Evolutionary conservation across 306 rosid species (phyloP).

Genomic region (Vigna angularis): DNA sequence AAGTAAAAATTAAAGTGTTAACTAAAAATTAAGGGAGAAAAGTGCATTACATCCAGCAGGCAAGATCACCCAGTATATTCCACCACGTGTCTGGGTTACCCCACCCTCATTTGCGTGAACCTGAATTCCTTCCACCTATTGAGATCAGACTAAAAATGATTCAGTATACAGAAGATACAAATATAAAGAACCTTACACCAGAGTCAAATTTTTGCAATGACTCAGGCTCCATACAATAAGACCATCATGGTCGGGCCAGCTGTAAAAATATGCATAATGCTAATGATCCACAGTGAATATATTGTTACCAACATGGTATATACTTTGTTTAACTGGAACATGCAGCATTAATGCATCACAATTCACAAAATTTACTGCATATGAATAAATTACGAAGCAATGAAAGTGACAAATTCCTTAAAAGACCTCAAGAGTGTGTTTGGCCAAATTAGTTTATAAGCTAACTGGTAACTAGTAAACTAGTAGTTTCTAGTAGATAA

Average conservation of each 20-base stretch:
- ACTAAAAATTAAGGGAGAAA: conserved; percentile 39
- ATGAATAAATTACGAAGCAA: background rate
- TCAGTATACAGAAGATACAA: conserved; percentile 39
- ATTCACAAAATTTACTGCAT: background rate
- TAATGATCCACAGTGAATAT: conserved; percentile 27
- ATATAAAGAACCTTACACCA: conserved; percentile 26
- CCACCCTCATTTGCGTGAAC: conserved; percentile 97
- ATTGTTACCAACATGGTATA: background rate
- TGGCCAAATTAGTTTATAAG: too few species aligned
- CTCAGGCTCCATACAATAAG: background rate
- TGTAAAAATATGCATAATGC: conserved; percentile 27
- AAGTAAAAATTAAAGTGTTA: background rate
- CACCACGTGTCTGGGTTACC: conserved; percentile 89
- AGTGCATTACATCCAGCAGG: conserved; percentile 93
- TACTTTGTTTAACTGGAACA: conserved; percentile 17
- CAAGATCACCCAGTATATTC: conserved; percentile 88
- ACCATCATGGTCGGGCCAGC: background rate
- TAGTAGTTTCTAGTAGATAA: too few species aligned
- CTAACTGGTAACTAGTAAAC: too few species aligned
- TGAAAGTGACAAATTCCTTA: background rate
- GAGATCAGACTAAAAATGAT: conserved; percentile 38
- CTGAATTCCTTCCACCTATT: conserved; percentile 91
- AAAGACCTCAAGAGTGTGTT: background rate
- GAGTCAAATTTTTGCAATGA: background rate
- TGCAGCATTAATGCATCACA: conserved; percentile 16